Base-by-base conservation (phyloP, 495 filamentous ascomycete species). In the Thermochaetoides thermophila region DNA sequence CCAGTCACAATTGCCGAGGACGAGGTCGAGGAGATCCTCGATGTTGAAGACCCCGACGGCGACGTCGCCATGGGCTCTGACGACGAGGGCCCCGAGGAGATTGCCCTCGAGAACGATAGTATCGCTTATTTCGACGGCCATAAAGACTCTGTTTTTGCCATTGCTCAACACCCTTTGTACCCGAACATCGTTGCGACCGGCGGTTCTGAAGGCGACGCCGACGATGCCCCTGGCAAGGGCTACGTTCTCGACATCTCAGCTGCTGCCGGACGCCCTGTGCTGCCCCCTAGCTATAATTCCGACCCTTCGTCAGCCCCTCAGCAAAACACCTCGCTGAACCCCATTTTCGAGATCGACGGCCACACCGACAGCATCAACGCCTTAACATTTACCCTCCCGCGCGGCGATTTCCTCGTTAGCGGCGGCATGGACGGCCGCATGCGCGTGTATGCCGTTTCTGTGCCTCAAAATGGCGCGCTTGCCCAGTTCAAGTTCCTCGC, bases 281-380 rank as follows among this genome's bases (percentile, higher is more conserved):
- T 89, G 7, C 79, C 85, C 3, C 46, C 68, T 13, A 77, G 78
- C 59, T 86, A 82, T 59, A 67, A 82, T 57, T 69, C 68, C 38
- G 66, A 75, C 55, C 70, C 77, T 5, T 52, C 65, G 28, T 64
- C 78, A 23, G 56, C 54, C n/a, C 48, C 44, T 16, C 45, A 34
- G 23, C 54, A 56, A 32, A 61, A 45, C 40, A 64, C 68, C 32
- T 66, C 72, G 30, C 55, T 87, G 23, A 47, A 68, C 29, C 59
- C 74, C 2, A 32, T 89, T 9, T 72, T 69, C 42, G 75, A 74
- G 42, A 62, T 96, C 31, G 71, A 81, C 9, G 86, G 84, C 14
- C 91, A 99, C 57, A 82, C 74, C 24, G 91, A 96, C 53, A 86
- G 78, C 25, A 74, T 99, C 39, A 89, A 85, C 52, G 74, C 82